Evolutionary conservation across 768 basidiomycete species (phyloP), one percentile per base, ranked within the genome.

Genomic region (Serendipita sp.): DNA sequence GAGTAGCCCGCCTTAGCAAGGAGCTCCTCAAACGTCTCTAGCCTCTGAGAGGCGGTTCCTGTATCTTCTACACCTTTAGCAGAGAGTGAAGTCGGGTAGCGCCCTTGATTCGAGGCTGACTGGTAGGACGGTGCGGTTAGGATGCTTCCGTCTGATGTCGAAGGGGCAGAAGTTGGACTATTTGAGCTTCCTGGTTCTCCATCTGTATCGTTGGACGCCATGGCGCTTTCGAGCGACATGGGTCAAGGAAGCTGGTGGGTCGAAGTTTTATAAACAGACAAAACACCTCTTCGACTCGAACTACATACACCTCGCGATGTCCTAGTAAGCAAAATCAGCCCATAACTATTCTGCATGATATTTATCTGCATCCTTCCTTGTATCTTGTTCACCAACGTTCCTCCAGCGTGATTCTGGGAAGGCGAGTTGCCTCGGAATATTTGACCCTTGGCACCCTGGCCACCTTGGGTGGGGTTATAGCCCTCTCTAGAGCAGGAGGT

Each of bases 391-490:
- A 13, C 40, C 40, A 40, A 40, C 5, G 13, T 6, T 16, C 33
- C 43, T 55, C 44, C 71, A 91, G 89, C 80, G 76, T 80, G 66
- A 85, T 91, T 70, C 72, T 88, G 67, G 89, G 89, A 73, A 87
- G 88, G 68, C 81, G 80, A 72, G 79, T 91, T 70, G 88, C 86
- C 78, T 86, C 83, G 72, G 87, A 91, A 77, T 83, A 88, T 77
- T 80, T 91, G 67, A 81, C 84, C 23, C 78, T 91, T 64, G 83
- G 81, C 63, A 83, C 84, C 44, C 80, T 91, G 64, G 74, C 78
- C 53, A 74, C 76, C 62, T 76, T 81, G 60, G 82, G 82, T 65
- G 50, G 58, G 31, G 81, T 81, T 64, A 73, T 79, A 64, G 78
- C 80, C 43, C 77, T 77, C 68, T 78, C 79, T 62, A 77, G 82